phyloP scores from a whole-genome alignment of 2,329 filamentous ascomycete genomes.

The Exophiala bonariae region DNA sequence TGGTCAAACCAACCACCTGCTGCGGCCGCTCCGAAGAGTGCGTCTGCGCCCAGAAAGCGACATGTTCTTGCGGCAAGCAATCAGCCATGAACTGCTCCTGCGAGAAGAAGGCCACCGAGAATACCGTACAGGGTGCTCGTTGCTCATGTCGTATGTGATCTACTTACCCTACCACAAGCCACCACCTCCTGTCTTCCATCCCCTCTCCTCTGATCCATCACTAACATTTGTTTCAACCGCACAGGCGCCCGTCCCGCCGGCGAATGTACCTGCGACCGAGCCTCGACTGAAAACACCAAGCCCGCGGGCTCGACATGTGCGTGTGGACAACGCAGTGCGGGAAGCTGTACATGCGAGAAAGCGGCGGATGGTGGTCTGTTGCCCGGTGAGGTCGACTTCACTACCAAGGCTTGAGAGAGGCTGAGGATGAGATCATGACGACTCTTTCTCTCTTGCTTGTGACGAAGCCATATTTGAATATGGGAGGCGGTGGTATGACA shows the following conservation, averaged over 20 bases:
- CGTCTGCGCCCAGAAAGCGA: slow-evolving; percentile 59
- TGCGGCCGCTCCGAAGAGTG: slow-evolving; percentile 60
- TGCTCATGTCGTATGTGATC: slow-evolving; percentile 72
- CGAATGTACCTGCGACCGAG: slow-evolving; percentile 77
- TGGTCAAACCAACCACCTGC: slow-evolving; percentile 56
- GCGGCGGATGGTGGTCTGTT: slow-evolving; percentile 62
- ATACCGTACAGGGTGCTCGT: slow-evolving; percentile 68
- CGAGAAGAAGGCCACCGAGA: slow-evolving; percentile 73
- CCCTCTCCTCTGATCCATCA: neutral
- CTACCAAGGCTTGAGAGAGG: slow-evolving; percentile 55
- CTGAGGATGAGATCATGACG: too few relatives aligned
- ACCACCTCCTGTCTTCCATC: neutral
- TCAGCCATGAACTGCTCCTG: slow-evolving; percentile 84
- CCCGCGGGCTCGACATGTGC: slow-evolving; percentile 64
- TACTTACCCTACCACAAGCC: neutral
- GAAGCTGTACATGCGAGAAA: slow-evolving; percentile 86
- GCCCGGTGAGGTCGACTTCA: slow-evolving; percentile 83
- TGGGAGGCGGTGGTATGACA: too few relatives aligned
- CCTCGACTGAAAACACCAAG: slow-evolving; percentile 67
- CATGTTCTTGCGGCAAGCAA: slow-evolving; percentile 87
- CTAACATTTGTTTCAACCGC: slow-evolving; percentile 13
- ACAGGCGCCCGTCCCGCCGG: slow-evolving; percentile 71
- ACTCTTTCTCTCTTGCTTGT: too few relatives aligned
- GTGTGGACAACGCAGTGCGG: slow-evolving; percentile 72
- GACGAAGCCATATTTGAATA: too few relatives aligned